Conservation (phyloP, 2,329 filamentous ascomycete genomes). For the Neodidymelliopsis sp. region DNA sequence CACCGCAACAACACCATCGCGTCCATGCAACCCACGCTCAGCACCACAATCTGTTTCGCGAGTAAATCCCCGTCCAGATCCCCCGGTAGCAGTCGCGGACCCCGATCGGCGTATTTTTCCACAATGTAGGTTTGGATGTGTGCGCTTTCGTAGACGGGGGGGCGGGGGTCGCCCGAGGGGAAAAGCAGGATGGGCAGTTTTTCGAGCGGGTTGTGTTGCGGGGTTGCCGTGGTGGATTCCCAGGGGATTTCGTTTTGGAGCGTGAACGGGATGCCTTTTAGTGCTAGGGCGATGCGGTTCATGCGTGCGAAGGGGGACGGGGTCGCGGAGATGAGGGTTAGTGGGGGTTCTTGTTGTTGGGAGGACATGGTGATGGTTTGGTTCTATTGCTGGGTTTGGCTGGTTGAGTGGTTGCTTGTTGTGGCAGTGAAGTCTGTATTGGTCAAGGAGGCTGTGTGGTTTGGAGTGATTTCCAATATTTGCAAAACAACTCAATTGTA, state of each 20-base stretch:
- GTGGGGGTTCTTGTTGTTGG: constrained; percentile 8
- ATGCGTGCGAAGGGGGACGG: constrained; percentile 53
- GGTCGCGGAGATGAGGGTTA: constrained; percentile 40
- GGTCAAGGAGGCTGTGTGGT: no score
- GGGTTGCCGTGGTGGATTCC: constrained; percentile 50
- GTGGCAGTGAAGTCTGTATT: no score
- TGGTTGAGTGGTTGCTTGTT: no score
- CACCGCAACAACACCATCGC: constrained; percentile 24
- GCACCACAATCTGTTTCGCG: constrained; percentile 24
- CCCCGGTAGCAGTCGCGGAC: constrained; percentile 17
- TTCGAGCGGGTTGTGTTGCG: constrained; percentile 51
- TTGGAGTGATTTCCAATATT: no score
- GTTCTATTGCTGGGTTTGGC: no score
- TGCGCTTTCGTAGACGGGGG: constrained; percentile 26
- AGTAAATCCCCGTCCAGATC: constrained; percentile 18
- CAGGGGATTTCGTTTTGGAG: constrained; percentile 55
- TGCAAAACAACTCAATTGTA: no score
- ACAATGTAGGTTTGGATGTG: constrained; percentile 30
- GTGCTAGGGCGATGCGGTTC: constrained; percentile 50
- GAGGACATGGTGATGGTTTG: constrained; percentile 2
- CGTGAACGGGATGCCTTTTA: constrained; percentile 52
- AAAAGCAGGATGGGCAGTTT: constrained; percentile 51
- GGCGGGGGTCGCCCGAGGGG: constrained; percentile 11
- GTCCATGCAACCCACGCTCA: constrained; percentile 25
- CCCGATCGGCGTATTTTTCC: constrained; percentile 19